Conservation (phyloP, 2,329 filamentous ascomycete genomes). For the Aureobasidium sp. region DNA sequence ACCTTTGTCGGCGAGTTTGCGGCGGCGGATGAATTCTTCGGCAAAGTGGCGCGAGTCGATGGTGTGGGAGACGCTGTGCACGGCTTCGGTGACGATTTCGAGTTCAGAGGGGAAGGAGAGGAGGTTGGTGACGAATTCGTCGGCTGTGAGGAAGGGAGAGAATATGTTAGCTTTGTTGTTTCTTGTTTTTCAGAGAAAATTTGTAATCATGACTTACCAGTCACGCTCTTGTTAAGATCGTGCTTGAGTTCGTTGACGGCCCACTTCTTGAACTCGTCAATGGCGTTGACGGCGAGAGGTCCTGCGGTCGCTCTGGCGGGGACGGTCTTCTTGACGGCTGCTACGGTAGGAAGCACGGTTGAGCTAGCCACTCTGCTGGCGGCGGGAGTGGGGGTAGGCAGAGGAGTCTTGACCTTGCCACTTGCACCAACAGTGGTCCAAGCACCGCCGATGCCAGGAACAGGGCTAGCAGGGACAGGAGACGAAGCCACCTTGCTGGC, state of each 20-base stretch:
- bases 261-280: slow-evolving; percentile 95
- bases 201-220: slow-evolving; percentile 28
- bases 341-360: slow-evolving; percentile 29
- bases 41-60: slow-evolving; percentile 91
- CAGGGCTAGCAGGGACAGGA: slow-evolving; percentile 29
- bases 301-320: slow-evolving; percentile 48
- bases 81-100: slow-evolving; percentile 78
- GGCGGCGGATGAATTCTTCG: slow-evolving; percentile 87
- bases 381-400: slow-evolving; percentile 43
- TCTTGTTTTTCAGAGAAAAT: neutral
- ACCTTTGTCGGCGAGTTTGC: slow-evolving; percentile 87
- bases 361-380: slow-evolving; percentile 40
- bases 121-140: slow-evolving; percentile 71
- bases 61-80: slow-evolving; percentile 78
- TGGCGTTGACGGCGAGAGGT: slow-evolving; percentile 51
- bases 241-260: slow-evolving; percentile 68
- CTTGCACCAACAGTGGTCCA: slow-evolving; percentile 95
- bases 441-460: slow-evolving; percentile 47
- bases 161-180: slow-evolving; percentile 25
- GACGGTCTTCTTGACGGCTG: slow-evolving; percentile 23
- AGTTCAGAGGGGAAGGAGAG: slow-evolving; percentile 67
- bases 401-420: slow-evolving; percentile 77
- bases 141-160: slow-evolving; percentile 37
- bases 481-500: slow-evolving; percentile 62
- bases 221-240: slow-evolving; percentile 60